These are phyloP conservation scores for Sonneratia alba DNA, from an alignment of 345 rosid species.

Conservation along the genomic window DNA sequence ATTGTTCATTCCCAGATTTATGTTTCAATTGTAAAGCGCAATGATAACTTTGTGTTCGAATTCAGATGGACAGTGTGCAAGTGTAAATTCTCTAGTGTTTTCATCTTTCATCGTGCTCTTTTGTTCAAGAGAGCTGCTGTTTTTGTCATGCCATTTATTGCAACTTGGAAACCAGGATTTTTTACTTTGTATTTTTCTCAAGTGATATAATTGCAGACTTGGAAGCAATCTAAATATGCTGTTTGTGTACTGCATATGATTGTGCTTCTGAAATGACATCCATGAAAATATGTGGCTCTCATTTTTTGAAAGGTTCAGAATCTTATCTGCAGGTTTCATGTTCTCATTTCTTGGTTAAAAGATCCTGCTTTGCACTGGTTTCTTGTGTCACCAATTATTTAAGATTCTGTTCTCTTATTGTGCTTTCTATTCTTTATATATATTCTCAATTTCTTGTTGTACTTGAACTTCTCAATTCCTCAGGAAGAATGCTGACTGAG, in stretches of 20 bases:
- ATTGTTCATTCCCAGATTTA: background rate
- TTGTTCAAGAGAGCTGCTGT: too few relatives aligned
- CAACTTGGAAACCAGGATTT: too few relatives aligned
- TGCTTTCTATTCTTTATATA: background rate
- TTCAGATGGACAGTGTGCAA: too few relatives aligned
- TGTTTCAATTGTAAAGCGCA: background rate
- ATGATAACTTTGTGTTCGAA: too few relatives aligned
- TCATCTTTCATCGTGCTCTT: too few relatives aligned
- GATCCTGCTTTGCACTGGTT: background rate
- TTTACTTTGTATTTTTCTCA: background rate
- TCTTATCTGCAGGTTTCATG: too few relatives aligned
- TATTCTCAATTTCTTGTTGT: background rate
- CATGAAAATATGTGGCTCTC: background rate
- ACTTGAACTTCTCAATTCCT: background rate
- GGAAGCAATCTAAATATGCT: background rate
- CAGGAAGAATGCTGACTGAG: slow-evolving; percentile 15
- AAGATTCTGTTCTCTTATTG: background rate
- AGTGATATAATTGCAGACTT: background rate
- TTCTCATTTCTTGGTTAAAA: background rate
- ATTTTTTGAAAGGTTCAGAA: background rate
- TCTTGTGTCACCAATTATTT: background rate
- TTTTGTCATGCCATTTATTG: too few relatives aligned
- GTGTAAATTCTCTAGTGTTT: too few relatives aligned
- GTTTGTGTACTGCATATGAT: background rate
- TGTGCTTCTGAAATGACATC: background rate